These are phyloP conservation scores for Capsicum rhomboideum DNA, from an alignment of 257 asterid species.

Conservation along the genomic window DNA sequence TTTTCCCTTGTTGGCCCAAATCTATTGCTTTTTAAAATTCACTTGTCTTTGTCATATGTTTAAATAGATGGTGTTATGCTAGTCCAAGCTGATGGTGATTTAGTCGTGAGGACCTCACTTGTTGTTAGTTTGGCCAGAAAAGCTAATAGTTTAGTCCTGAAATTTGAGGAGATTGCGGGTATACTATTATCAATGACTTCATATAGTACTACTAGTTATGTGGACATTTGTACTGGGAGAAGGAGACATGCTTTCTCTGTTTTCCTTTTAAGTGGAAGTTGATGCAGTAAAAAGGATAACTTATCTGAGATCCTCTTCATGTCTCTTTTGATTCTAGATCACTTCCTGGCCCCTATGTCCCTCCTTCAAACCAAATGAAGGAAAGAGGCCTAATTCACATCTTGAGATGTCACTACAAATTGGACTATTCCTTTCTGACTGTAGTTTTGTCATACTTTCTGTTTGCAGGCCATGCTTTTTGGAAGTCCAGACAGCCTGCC, in stretches of 20 bases:
- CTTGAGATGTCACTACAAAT: neutral
- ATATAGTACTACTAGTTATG: neutral
- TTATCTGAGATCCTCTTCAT: neutral
- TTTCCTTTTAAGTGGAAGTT: neutral
- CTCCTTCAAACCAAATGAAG: neutral
- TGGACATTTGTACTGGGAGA: neutral
- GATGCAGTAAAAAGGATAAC: neutral
- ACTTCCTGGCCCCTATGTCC: neutral
- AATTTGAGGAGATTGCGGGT: neutral
- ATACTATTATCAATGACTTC: neutral
- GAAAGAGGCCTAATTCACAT: neutral
- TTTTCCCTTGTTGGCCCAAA: neutral
- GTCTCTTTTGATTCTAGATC: neutral
- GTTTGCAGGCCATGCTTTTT: constrained; percentile 70
- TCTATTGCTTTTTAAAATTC: neutral
- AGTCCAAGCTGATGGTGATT: neutral
- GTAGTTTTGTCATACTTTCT: neutral
- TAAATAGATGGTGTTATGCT: neutral
- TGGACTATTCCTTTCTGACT: neutral
- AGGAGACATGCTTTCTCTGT: neutral
- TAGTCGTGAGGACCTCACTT: neutral
- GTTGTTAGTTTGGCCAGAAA: neutral
- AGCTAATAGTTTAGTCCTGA: neutral
- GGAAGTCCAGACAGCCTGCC: constrained; percentile 90
- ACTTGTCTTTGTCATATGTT: neutral